Base-by-base conservation (phyloP, 768 basidiomycete genomes). In the Trametes sanguinea region DNA sequence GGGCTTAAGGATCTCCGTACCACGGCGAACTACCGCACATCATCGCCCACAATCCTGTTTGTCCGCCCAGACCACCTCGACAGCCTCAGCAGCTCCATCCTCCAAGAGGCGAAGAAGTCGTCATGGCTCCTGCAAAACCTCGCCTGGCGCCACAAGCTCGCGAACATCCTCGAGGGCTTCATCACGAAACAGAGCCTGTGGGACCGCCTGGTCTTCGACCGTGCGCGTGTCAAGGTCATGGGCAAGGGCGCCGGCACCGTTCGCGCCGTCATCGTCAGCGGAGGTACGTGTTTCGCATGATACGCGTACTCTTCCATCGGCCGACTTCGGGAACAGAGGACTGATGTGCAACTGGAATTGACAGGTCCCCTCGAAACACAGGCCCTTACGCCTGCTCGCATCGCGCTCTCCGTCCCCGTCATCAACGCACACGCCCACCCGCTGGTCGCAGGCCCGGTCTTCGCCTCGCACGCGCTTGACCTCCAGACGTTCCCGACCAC, bases 381-480 rank as follows among this genome's bases (percentile, higher is more conserved):
- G 10, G 61, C 77, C 4, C 72, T 92, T 51, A 84, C 83, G 4
- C 83, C 87, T 1, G 81, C 90, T 3, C 84, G 92, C 37, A 80
- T 92, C 57, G 85, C 88, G 9, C 78, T 95, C 27, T 92, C 90
- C 4, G 76, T 95, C 5, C 92, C 94, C 0, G 69, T 94, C 29
- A 82, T 94, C 53, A 84, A 86, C 69, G 78, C 78, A 1, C 85
- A 81, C 70, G 81, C 78, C 8, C 86, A 88, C 73, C 82, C 82
- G 4, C 74, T 85, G 42, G 86, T 88, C 22, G 78, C 87, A 2
- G 93, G 88, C 3, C 95, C 95, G 0, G 74, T 95, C 32, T 81
- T 95, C 47, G 90, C 91, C 6, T 84, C 91, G 7, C 90, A 95
- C 69, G 86, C 90, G 7, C 83, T 92, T 56, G 95, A 98, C 72